A percentile compares a stretch with the other conserved stretches of the same genome.
phyloP scores from a whole-genome alignment of 192 early-diverging fungal genomes.

The Jimgerdemannia lactiflua region DNA sequence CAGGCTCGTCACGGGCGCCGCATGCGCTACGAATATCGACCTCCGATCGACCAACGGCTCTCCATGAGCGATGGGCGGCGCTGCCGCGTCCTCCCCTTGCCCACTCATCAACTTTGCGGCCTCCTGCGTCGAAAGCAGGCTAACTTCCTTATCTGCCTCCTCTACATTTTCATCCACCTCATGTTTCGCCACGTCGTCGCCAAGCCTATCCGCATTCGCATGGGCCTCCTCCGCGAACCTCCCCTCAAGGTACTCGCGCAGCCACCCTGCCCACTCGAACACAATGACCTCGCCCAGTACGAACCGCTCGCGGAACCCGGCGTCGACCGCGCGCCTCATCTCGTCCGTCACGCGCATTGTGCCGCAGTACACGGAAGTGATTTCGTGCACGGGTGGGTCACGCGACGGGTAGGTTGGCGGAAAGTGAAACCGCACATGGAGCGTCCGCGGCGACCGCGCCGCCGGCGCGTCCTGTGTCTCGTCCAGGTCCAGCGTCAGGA shows the following conservation, averaged over 20 bases:
- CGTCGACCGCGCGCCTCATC: constrained; percentile 41
- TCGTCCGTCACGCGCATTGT: constrained; percentile 35
- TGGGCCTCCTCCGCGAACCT: constrained; percentile 4
- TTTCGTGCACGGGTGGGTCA: constrained; percentile 44
- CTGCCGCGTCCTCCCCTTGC: neutral
- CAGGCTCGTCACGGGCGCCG: constrained; percentile 52
- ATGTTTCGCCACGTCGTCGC: constrained; percentile 4
- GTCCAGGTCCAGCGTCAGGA: constrained; percentile 24
- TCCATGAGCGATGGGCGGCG: constrained; percentile 51
- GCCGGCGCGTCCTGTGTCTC: neutral
- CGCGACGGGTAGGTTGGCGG: constrained; percentile 44
- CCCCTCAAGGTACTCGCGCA: constrained; percentile 45
- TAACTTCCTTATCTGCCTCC: constrained; percentile 15
- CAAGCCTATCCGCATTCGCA: constrained; percentile 1
- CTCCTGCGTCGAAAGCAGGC: neutral
- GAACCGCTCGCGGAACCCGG: constrained; percentile 48
- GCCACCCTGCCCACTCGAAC: constrained; percentile 68
- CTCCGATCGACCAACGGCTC: constrained; percentile 72
- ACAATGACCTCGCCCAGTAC: constrained; percentile 57
- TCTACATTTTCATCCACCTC: constrained; percentile 14
- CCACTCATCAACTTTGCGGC: neutral
- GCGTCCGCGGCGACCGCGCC: constrained; percentile 7
- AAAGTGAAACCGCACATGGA: constrained; percentile 35
- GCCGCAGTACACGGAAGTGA: constrained; percentile 52
- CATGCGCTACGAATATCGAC: constrained; percentile 83